Evolutionary conservation across 768 basidiomycete species (phyloP).

Genomic region (Boletus vinaceobasis): DNA sequence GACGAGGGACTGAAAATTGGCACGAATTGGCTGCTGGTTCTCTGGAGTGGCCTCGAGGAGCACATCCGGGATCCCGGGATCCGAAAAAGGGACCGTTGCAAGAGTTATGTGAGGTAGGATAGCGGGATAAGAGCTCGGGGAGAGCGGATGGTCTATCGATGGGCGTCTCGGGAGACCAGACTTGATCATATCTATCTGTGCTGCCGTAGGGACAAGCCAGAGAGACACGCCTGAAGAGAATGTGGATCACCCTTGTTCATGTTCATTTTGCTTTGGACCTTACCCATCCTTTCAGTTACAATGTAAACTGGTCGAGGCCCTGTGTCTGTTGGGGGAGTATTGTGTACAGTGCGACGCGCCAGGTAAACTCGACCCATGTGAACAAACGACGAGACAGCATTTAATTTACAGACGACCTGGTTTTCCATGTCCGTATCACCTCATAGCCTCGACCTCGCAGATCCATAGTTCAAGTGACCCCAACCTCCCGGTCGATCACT

Average conservation of each 20-base stretch:
- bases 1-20: slow-evolving; percentile 52
- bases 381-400: not conserved
- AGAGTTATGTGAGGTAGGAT: slow-evolving; percentile 76
- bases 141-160: slow-evolving; percentile 14
- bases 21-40: slow-evolving; percentile 33
- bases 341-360: not conserved
- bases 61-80: slow-evolving; percentile 2
- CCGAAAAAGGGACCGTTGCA: slow-evolving; percentile 35
- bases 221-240: slow-evolving; percentile 49
- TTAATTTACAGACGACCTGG: slow-evolving; percentile 9
- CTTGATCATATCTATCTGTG: slow-evolving; percentile 42
- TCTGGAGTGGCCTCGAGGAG: slow-evolving; percentile 41
- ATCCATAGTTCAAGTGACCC: not conserved
- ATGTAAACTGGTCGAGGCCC: not conserved
- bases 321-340: not conserved
- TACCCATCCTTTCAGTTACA: slow-evolving; percentile 18
- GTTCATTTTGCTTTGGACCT: slow-evolving; percentile 1
- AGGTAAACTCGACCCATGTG: not conserved
- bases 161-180: slow-evolving; percentile 44
- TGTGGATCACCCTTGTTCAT: not conserved
- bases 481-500: slow-evolving; percentile 8
- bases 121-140: slow-evolving; percentile 49
- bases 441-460: not conserved
- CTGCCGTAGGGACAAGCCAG: slow-evolving; percentile 65
- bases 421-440: not conserved